A percentile compares a stretch with the other conserved stretches of the same genome.
Evolutionary conservation across 495 filamentous ascomycete species (phyloP).

Genomic region (Hypoxylon lenormandii): DNA sequence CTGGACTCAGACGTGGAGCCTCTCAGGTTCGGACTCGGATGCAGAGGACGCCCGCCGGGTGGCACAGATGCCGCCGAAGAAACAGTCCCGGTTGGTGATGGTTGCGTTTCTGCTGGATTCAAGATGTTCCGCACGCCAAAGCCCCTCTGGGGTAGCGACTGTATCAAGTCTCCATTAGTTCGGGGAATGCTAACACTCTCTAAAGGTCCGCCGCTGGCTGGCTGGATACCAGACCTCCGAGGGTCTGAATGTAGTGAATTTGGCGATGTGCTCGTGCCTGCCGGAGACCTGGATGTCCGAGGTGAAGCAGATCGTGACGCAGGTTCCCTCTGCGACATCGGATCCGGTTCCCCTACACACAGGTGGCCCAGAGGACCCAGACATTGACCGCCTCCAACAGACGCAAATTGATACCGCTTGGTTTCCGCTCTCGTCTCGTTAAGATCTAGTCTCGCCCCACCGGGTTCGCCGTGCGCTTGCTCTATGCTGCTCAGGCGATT

Average conservation of each 20-base stretch:
- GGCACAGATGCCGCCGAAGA: constrained; percentile 38
- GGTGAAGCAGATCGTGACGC: constrained; percentile 62
- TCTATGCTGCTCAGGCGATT: constrained; percentile 40
- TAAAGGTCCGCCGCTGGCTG: constrained; percentile 39
- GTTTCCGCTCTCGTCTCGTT: constrained; percentile 46
- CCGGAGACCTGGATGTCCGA: constrained; percentile 51
- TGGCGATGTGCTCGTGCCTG: constrained; percentile 41
- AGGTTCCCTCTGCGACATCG: constrained; percentile 70
- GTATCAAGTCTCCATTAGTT: constrained; percentile 50
- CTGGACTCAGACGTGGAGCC: constrained; percentile 49
- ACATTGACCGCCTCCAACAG: constrained; percentile 65
- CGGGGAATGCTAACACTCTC: constrained; percentile 41
- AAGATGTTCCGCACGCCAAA: constrained; percentile 65
- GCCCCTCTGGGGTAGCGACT: constrained; percentile 55
- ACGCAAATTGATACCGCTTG: constrained; percentile 45
- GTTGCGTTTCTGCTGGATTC: constrained; percentile 59
- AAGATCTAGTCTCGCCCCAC: constrained; percentile 52
- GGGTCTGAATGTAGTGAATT: constrained; percentile 42
- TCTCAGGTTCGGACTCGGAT: constrained; percentile 44
- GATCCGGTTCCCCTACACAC: constrained; percentile 68
- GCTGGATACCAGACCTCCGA: constrained; percentile 43
- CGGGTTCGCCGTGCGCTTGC: constrained; percentile 44
- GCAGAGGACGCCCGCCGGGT: constrained; percentile 22
- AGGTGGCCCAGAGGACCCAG: constrained; percentile 60
- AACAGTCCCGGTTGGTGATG: constrained; percentile 35